Conservation (phyloP, 257 asterid species). For the Misopates orontium region DNA sequence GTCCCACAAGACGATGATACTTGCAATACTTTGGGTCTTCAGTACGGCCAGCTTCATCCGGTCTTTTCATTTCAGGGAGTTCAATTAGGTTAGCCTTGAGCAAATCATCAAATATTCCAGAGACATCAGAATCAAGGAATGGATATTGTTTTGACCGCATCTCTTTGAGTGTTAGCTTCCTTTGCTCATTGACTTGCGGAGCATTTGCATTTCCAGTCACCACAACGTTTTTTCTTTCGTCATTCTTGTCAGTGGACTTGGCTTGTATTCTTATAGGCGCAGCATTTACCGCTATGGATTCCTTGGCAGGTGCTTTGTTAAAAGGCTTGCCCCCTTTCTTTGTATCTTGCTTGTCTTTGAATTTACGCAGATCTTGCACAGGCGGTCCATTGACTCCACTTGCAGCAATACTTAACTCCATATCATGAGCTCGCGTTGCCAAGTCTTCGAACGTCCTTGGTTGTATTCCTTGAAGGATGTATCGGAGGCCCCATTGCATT, state of each 20-base stretch:
- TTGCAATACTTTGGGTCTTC: too few relatives aligned
- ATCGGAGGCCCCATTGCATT: slow-evolving; percentile 1
- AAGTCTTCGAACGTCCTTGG: slow-evolving; percentile 2
- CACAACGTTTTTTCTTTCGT: too few relatives aligned
- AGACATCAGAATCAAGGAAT: too few relatives aligned
- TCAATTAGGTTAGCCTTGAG: too few relatives aligned
- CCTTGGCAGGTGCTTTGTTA: background rate
- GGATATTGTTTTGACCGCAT: too few relatives aligned
- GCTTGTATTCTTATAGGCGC: background rate
- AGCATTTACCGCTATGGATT: background rate
- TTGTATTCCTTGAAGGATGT: background rate
- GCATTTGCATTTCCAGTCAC: too few relatives aligned
- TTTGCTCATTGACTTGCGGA: too few relatives aligned
- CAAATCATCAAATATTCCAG: too few relatives aligned
- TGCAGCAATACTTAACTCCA: slow-evolving; percentile 17
- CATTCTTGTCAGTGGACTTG: background rate
- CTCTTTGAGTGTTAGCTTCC: too few relatives aligned
- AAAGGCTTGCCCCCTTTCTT: slow-evolving; percentile 2
- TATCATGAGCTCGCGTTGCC: background rate
- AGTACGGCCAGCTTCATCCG: too few relatives aligned
- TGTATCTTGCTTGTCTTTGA: background rate
- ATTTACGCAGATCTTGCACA: background rate
- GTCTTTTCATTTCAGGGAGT: too few relatives aligned
- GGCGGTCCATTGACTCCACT: background rate
- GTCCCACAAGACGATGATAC: too few relatives aligned